Evolutionary conservation across 306 rosid genomes (phyloP).

Genomic region (Quercus rubra): DNA sequence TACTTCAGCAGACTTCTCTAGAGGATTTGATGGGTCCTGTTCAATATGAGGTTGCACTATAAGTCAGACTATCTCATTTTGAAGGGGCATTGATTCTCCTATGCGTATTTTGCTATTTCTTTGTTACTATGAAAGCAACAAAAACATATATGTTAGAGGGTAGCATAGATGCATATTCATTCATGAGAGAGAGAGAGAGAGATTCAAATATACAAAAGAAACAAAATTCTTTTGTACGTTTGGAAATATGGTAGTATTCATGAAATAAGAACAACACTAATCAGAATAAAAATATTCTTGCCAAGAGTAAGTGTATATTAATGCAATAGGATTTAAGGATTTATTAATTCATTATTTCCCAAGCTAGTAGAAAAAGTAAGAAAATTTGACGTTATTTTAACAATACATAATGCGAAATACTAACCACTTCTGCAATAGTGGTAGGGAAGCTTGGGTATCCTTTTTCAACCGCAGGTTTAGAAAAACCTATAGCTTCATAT

Average conservation of each 20-base stretch:
- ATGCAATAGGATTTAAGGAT: too few relatives aligned
- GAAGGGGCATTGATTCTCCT: neutral
- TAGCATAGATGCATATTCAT: neutral
- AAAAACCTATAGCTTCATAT: too few relatives aligned
- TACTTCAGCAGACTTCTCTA: constrained; percentile 10
- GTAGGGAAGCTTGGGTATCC: too few relatives aligned
- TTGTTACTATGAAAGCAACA: neutral
- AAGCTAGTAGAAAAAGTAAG: too few relatives aligned
- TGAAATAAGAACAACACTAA: neutral
- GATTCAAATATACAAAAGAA: neutral
- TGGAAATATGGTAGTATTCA: neutral
- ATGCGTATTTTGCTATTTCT: neutral
- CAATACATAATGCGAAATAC: neutral
- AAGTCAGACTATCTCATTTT: neutral
- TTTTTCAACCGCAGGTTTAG: too few relatives aligned
- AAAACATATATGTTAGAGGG: too few relatives aligned
- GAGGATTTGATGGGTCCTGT: constrained; percentile 19
- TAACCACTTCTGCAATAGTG: neutral
- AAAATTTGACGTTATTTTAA: too few relatives aligned
- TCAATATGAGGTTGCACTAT: constrained; percentile 5
- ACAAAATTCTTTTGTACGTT: neutral
- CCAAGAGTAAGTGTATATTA: neutral
- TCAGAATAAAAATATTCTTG: neutral
- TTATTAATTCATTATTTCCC: too few relatives aligned
- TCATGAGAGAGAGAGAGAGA: neutral